Evolutionary conservation across 2,329 filamentous ascomycete species (phyloP).

Genomic region (Rhinocladiella similis): DNA sequence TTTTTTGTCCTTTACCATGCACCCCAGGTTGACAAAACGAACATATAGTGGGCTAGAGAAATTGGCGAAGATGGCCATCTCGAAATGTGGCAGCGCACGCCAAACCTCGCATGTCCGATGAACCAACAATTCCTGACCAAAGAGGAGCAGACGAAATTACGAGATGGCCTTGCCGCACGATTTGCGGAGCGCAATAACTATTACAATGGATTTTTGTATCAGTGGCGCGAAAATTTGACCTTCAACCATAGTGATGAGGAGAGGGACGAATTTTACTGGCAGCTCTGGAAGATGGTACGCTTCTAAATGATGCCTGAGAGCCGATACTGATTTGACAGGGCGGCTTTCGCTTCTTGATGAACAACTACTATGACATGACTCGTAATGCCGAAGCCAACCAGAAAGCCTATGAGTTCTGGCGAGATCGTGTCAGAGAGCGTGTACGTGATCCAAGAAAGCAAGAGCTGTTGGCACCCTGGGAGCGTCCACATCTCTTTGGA

Average conservation of each 20-base stretch:
- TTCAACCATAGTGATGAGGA: conserved; percentile 16
- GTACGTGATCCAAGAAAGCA: conserved; percentile 51
- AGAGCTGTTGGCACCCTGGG: conserved; percentile 54
- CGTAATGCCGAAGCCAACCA: conserved; percentile 50
- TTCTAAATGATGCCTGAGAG: neutral
- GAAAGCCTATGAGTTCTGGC: conserved; percentile 57
- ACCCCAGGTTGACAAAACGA: neutral
- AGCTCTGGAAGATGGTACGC: conserved; percentile 42
- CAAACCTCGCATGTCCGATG: conserved; percentile 66
- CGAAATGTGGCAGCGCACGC: conserved; percentile 62
- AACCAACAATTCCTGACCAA: conserved; percentile 47
- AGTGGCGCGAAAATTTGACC: conserved; percentile 49
- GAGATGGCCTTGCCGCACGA: conserved; percentile 4
- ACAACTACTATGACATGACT: conserved; percentile 53
- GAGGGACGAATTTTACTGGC: conserved; percentile 49
- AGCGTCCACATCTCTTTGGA: conserved; percentile 56
- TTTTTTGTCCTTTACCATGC: neutral
- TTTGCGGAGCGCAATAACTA: conserved; percentile 40
- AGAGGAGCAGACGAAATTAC: conserved; percentile 48
- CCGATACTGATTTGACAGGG: conserved; percentile 36
- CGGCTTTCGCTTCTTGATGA: conserved; percentile 56
- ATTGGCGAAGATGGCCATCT: conserved; percentile 52
- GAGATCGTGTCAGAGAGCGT: conserved; percentile 50
- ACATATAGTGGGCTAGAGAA: conserved; percentile 13
- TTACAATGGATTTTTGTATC: conserved; percentile 62